Percentiles rank a stretch among this genome's conserved stretches.
phyloP scores from a whole-genome alignment of 1,284 basidiomycete genomes.

The Leccinum colubrinum region DNA sequence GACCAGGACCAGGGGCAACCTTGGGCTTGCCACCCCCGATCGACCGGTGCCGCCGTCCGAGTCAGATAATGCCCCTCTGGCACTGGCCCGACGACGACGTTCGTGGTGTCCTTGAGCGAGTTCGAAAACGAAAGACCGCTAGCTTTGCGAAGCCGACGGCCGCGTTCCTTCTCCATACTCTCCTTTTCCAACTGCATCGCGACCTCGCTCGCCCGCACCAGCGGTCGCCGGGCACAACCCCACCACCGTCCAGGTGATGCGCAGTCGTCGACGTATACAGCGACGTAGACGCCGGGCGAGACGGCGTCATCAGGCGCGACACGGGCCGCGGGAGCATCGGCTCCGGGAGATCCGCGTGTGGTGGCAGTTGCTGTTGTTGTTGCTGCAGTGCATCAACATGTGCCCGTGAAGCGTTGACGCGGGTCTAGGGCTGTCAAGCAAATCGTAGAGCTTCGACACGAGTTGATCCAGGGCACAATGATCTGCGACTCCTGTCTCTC shows the following conservation, averaged over 20 bases:
- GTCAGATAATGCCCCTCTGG: slow-evolving; percentile 17
- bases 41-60: too few relatives aligned
- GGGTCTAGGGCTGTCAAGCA: slow-evolving; percentile 30
- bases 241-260: slow-evolving; percentile 22
- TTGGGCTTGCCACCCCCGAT: slow-evolving; percentile 4
- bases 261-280: slow-evolving; percentile 12
- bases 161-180: slow-evolving; percentile 26
- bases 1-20: not conserved
- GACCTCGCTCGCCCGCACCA: slow-evolving; percentile 34
- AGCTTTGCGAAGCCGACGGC: slow-evolving; percentile 20
- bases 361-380: not conserved
- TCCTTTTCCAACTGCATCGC: slow-evolving; percentile 36
- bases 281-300: slow-evolving; percentile 22
- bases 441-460: slow-evolving; percentile 30
- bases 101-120: slow-evolving; percentile 33
- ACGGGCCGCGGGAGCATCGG: slow-evolving; percentile 19
- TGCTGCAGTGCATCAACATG: slow-evolving; percentile 15
- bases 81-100: slow-evolving; percentile 9
- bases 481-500: too few relatives aligned
- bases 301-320: slow-evolving; percentile 20
- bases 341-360: slow-evolving; percentile 20
- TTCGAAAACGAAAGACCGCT: slow-evolving; percentile 8
- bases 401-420: slow-evolving; percentile 23
- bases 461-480: slow-evolving; percentile 18
- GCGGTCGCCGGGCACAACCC: slow-evolving; percentile 6